Conservation (phyloP, 2,329 filamentous ascomycete genomes). For the Penicillium sp. region DNA sequence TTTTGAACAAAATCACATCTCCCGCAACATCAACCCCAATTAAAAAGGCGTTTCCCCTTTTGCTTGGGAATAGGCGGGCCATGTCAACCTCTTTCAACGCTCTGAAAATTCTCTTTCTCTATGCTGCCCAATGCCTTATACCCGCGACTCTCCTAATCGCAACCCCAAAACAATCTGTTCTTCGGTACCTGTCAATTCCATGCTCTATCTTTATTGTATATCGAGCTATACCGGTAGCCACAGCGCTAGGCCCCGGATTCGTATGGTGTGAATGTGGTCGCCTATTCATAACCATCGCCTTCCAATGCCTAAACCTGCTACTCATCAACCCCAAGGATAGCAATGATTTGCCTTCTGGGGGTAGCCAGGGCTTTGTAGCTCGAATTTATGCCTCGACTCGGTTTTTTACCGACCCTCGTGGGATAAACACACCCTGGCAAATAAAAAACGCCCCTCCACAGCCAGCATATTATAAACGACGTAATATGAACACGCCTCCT, state of each 20-base stretch:
- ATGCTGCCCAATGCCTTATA: constrained; percentile 13
- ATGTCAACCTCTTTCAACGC: neutral
- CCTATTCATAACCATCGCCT: constrained; percentile 11
- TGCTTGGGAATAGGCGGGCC: neutral
- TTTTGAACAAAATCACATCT: neutral
- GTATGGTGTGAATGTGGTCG: constrained; percentile 13
- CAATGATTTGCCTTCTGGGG: neutral
- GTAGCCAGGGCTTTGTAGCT: neutral
- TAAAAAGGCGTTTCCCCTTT: neutral
- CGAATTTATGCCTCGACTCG: neutral
- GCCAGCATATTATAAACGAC: constrained; percentile 9
- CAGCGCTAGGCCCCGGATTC: constrained; percentile 10
- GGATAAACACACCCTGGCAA: constrained; percentile 20
- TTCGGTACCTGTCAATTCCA: constrained; percentile 18
- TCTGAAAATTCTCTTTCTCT: neutral
- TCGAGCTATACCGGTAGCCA: constrained; percentile 1
- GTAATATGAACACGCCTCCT: neutral
- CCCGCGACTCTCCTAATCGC: constrained; percentile 14
- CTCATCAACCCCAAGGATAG: constrained; percentile 7
- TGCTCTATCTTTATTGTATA: constrained; percentile 9
- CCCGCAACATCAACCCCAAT: neutral
- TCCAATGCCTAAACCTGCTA: constrained; percentile 12
- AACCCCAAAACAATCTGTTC: constrained; percentile 12
- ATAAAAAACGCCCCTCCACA: constrained; percentile 16
- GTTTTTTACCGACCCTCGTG: constrained; percentile 13